Conservation (phyloP, 495 filamentous ascomycete species). For the Aspergillus indologenus region DNA sequence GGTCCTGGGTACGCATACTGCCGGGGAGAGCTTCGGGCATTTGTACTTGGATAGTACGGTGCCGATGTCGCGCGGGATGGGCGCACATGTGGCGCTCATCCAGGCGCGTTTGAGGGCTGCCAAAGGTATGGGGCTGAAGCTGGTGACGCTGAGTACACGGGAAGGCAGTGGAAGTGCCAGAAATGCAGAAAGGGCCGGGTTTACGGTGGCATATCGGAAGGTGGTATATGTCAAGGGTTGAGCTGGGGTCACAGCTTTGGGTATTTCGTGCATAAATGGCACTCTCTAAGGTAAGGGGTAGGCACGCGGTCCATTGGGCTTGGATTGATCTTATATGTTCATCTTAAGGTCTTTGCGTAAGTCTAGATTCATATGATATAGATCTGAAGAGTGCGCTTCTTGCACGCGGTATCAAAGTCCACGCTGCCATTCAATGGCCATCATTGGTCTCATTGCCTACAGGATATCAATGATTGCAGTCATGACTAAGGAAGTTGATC, state of each 20-base stretch:
- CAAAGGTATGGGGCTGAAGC: slow-evolving; percentile 11
- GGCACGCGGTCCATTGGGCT: too few relatives aligned
- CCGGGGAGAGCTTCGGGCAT: slow-evolving; percentile 15
- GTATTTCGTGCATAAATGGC: too few relatives aligned
- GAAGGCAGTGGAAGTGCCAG: slow-evolving; percentile 18
- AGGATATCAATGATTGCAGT: neutral
- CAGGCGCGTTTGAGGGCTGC: slow-evolving; percentile 16
- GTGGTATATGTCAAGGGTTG: neutral
- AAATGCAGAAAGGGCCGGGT: slow-evolving; percentile 23
- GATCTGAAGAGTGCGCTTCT: neutral
- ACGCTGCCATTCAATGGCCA: neutral
- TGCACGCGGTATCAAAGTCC: neutral
- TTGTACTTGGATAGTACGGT: slow-evolving; percentile 25
- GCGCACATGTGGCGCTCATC: slow-evolving; percentile 19
- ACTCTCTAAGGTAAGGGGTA: too few relatives aligned
- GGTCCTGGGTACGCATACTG: slow-evolving; percentile 12
- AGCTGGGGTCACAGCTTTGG: too few relatives aligned
- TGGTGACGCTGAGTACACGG: slow-evolving; percentile 16
- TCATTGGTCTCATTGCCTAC: neutral
- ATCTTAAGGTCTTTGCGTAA: too few relatives aligned
- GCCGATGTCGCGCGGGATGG: slow-evolving; percentile 18
- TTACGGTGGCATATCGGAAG: slow-evolving; percentile 18
- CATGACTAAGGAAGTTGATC: neutral
- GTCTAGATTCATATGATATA: neutral
- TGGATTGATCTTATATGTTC: too few relatives aligned